These are phyloP conservation scores for Piper betle DNA, from an alignment of 164 flowering plant species.

Conservation along the genomic window DNA sequence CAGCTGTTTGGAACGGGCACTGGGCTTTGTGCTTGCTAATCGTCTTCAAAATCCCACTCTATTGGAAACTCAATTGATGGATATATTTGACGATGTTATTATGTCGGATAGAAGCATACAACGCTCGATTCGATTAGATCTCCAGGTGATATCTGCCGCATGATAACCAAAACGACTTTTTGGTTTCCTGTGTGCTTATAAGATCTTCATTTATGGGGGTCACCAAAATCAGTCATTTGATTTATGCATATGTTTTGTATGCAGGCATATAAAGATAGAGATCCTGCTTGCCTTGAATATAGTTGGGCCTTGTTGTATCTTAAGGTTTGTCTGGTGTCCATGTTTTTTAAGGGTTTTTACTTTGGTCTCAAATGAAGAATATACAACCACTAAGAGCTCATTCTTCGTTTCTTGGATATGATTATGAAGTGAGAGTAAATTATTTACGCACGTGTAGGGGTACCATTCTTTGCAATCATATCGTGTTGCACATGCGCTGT, in stretches of 20 bases:
- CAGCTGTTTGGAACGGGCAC: conserved; percentile 60
- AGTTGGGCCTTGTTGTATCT: conserved; percentile 58
- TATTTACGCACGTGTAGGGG: conserved; percentile 33
- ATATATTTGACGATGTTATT: conserved; percentile 53
- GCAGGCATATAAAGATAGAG: conserved; percentile 82
- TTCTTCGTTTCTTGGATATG: not conserved
- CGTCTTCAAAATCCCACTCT: conserved; percentile 67
- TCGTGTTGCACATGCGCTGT: conserved; percentile 68
- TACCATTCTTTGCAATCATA: conserved; percentile 73
- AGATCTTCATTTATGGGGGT: not conserved
- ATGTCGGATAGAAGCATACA: conserved; percentile 50
- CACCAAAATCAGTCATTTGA: conserved; percentile 1
- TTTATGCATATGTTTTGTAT: not conserved
- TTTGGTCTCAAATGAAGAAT: too few species aligned
- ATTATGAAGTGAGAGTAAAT: not conserved
- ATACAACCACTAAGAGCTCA: not conserved
- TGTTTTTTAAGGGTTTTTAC: not conserved
- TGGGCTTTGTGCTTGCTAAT: conserved; percentile 74
- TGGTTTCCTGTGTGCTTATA: not conserved
- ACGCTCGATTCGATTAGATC: conserved; percentile 62
- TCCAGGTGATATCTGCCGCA: conserved; percentile 38
- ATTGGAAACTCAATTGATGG: conserved; percentile 67
- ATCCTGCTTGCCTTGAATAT: conserved; percentile 82
- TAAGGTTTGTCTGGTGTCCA: conserved; percentile 31
- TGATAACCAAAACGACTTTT: not conserved